Conservation (phyloP, 2,329 filamentous ascomycete genomes). For the Fusarium caatingaense region DNA sequence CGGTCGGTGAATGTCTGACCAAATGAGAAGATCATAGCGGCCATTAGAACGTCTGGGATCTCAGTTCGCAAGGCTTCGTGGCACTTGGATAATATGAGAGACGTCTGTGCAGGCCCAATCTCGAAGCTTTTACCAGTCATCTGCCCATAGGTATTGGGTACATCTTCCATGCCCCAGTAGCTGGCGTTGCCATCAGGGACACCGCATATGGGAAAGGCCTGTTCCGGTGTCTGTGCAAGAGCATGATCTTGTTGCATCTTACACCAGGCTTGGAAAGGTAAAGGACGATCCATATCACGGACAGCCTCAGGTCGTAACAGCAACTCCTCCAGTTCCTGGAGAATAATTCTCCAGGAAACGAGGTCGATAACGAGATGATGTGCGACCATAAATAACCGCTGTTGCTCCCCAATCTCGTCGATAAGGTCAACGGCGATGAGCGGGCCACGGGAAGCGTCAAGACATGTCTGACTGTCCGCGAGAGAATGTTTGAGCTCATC, state of each 20-base stretch:
- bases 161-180: slow-evolving; percentile 44
- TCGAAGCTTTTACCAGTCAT: slow-evolving; percentile 30
- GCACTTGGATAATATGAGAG: slow-evolving; percentile 33
- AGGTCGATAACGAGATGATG: slow-evolving; percentile 58
- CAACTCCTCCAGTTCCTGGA: slow-evolving; percentile 50
- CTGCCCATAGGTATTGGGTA: slow-evolving; percentile 38
- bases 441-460: slow-evolving; percentile 7
- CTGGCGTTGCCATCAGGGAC: slow-evolving; percentile 35
- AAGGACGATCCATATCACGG: slow-evolving; percentile 24
- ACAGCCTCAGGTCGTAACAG: slow-evolving; percentile 36
- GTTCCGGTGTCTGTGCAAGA: slow-evolving; percentile 32
- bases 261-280: slow-evolving; percentile 54
- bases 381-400: slow-evolving; percentile 50
- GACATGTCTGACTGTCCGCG: slow-evolving; percentile 30
- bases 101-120: slow-evolving; percentile 27
- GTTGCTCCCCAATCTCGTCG: slow-evolving; percentile 22
- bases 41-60: slow-evolving; percentile 51
- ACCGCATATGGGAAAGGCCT: slow-evolving; percentile 35
- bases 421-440: slow-evolving; percentile 31
- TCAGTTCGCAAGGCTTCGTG: slow-evolving; percentile 48
- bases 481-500: slow-evolving; percentile 1
- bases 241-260: slow-evolving; percentile 47
- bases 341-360: slow-evolving; percentile 59
- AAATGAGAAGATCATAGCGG: slow-evolving; percentile 48
- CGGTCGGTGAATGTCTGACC: slow-evolving; percentile 47